Evolutionary conservation across 768 basidiomycete genomes (phyloP), one percentile per base, ranked within the genome.

Genomic region (Trametes cubensis): DNA sequence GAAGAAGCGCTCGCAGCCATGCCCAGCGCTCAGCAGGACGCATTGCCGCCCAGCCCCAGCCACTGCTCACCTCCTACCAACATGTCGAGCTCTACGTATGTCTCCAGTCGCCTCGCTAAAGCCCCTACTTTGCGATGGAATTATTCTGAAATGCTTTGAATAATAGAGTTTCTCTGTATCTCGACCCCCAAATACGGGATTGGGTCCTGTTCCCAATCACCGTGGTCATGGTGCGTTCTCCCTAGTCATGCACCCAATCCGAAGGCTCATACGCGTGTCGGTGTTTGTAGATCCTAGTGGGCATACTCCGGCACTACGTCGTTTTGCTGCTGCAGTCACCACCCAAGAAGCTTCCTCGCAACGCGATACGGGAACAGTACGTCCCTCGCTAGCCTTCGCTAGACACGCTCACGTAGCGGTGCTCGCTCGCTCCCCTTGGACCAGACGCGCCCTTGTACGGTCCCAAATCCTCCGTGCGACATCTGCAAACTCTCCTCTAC

Each of bases 161-260:
- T 3, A n/a, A 17, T 65, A 81, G 80, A 66, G 73, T 76, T 28
- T 83, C 85, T 21, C 73, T 88, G 28, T 88, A 94, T 76, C 87
- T 98, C 50, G 95, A 98, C 79, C 95, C 95, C 45, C 92, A 95
- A 76, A 98, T 98, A 74, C 86, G 95, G 68, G 94, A 91, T 72
- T 92, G 89, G 90, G 88, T 98, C 46, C 77, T 98, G 61, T 94
- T 98, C 77, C 95, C 95, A 55, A 97, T 98, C 77, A 98, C 95
- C 54, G 80, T 97, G 64, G 94, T 98, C 72, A 97, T 97, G 95
- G 95, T 93, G 65, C 69, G 85, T 77, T 63, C 8, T 63, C n/a
- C 20, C 40, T 26, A 26, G 47, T 25, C 8, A 28, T 6, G 42
- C 52, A 23, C 28, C 18, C 20, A 40, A 20, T 11, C 39, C 20